phyloP scores from a whole-genome alignment of 768 basidiomycete species.

The Boletus subcaerulescens region DNA sequence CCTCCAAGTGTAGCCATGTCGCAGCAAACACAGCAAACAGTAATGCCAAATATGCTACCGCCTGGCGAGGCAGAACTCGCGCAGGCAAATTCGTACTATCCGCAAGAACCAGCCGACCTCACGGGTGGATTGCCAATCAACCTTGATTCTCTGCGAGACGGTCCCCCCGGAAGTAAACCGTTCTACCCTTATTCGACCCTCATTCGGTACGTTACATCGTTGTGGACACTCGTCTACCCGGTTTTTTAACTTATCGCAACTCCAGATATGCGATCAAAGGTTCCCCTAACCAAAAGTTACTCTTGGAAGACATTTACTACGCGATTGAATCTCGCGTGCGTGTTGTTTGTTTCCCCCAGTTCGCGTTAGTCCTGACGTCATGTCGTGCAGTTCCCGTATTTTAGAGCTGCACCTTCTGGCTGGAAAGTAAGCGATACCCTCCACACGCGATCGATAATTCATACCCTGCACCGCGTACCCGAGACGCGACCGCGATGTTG shows the following conservation, averaged over 20 bases:
- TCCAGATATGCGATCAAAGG: slow-evolving; percentile 87
- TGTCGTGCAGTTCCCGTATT: slow-evolving; percentile 73
- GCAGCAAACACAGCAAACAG: slow-evolving; percentile 48
- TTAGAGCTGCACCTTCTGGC: slow-evolving; percentile 81
- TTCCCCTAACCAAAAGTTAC: slow-evolving; percentile 79
- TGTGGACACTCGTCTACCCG: not conserved
- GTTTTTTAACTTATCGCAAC: slow-evolving; percentile 3
- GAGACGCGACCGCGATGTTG: slow-evolving; percentile 59
- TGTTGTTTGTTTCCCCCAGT: slow-evolving; percentile 13
- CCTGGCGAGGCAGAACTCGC: slow-evolving; percentile 53
- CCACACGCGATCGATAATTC: not conserved
- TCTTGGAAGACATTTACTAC: slow-evolving; percentile 89
- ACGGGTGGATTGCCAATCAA: slow-evolving; percentile 84
- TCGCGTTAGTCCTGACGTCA: slow-evolving; percentile 6
- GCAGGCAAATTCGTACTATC: slow-evolving; percentile 61
- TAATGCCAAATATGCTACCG: slow-evolving; percentile 61
- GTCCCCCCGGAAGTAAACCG: slow-evolving; percentile 85
- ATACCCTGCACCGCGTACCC: not conserved
- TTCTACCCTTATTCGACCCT: slow-evolving; percentile 91
- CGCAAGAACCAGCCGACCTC: slow-evolving; percentile 73
- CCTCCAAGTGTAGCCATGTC: slow-evolving; percentile 38
- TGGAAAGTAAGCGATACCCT: slow-evolving; percentile 69
- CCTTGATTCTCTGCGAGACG: slow-evolving; percentile 82
- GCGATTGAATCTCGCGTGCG: slow-evolving; percentile 85
- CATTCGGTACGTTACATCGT: slow-evolving; percentile 61